Evolutionary conservation across 1,284 basidiomycete genomes (phyloP).

Genomic region (Ganoderma multipileum): DNA sequence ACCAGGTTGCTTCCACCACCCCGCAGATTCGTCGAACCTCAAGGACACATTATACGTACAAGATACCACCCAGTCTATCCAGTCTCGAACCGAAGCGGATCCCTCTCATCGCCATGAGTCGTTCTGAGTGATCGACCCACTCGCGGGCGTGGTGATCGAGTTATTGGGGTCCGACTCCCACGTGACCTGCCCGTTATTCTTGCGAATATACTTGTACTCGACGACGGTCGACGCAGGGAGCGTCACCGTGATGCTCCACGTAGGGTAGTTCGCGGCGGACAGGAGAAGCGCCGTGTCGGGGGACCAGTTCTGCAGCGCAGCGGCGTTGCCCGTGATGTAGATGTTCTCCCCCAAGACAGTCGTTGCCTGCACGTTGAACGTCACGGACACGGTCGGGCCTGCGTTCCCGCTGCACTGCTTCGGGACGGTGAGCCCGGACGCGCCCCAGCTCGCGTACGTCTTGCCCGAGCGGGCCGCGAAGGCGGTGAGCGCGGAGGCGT

Average conservation of each 20-base stretch:
- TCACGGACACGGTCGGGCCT: slow-evolving; percentile 56
- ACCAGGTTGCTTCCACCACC: neutral
- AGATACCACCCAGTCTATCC: neutral
- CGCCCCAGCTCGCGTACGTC: slow-evolving; percentile 66
- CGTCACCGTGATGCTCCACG: slow-evolving; percentile 71
- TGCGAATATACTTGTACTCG: slow-evolving; percentile 79
- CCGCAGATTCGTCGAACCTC: neutral
- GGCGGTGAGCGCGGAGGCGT: slow-evolving; percentile 49
- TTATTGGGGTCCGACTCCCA: slow-evolving; percentile 57
- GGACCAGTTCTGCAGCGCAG: slow-evolving; percentile 67
- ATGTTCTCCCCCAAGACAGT: slow-evolving; percentile 75
- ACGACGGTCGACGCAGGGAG: slow-evolving; percentile 59
- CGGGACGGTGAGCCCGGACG: slow-evolving; percentile 60
- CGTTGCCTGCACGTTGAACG: slow-evolving; percentile 70
- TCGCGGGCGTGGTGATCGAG: slow-evolving; percentile 44
- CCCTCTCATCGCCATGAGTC: slow-evolving; percentile 46
- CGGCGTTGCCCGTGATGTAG: slow-evolving; percentile 70
- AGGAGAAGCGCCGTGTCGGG: slow-evolving; percentile 64
- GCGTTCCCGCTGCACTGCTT: slow-evolving; percentile 46
- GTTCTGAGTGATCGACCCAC: slow-evolving; percentile 39
- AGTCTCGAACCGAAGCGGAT: neutral
- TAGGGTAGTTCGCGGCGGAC: slow-evolving; percentile 68
- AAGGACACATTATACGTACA: neutral
- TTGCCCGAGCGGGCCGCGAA: slow-evolving; percentile 45
- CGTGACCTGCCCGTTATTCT: slow-evolving; percentile 55